Evolutionary conservation across 2,329 filamentous ascomycete genomes (phyloP), one percentile per base, ranked within the genome.

Genomic region (Nemania sp.): DNA sequence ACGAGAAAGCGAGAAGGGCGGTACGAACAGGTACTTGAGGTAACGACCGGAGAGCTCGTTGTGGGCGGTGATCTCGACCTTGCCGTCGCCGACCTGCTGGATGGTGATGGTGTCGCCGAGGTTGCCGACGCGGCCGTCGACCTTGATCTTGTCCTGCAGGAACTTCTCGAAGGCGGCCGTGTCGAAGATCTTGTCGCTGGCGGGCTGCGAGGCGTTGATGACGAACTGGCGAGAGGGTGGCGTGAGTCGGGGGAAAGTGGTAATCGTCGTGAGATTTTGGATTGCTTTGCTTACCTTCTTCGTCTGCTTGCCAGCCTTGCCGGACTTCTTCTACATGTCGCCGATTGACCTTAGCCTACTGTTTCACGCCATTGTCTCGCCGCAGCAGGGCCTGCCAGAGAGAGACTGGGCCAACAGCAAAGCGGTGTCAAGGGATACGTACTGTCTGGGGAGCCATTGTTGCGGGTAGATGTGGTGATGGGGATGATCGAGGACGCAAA

Each of bases 131-230:
- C 92, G 94, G 84, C 94, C 94, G 73, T 97, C 95, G 74, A 99
- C 92, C 91, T 99, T 99, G 89, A 99, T 96, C 84, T 91, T 92
- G 83, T 98, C 95, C 87, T 97, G 93, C 68, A 99, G 91, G 90
- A 99, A 99, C 89, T 98, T 98, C 85, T 97, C 93, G 81, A 99
- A 99, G 73, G 93, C 93, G 75, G 91, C 88, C 79, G 97, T 89
- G 81, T 99, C 95, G 88, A 99, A 98, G 88, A 99, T 99, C 90
- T 98, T 98, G 88, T 99, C 95, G 84, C 88, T 91, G 73, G 93
- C 93, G 75, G 95, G 95, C 84, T 98, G 94, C 76, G 91, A 93
- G 81, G 93, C 94, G 86, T 99, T 96, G 91, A 99, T 98, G 86
- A 96, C 89, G 89, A 92, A 99, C 94, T 96, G 72, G 56, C 60